phyloP scores from a whole-genome alignment of 208 protist species.

The Acanthamoeba healyi region DNA sequence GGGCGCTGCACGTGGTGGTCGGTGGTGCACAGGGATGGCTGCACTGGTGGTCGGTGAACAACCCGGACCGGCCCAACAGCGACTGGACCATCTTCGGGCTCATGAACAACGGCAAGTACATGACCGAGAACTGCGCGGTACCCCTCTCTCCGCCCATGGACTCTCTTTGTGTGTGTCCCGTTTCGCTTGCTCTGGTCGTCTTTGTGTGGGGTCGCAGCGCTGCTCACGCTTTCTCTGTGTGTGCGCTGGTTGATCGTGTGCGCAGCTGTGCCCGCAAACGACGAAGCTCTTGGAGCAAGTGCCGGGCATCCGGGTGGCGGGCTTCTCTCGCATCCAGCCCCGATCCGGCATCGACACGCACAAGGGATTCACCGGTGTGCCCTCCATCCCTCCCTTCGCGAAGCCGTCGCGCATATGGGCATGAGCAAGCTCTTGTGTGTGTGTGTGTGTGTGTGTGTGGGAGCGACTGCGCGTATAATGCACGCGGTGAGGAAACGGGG shows the following conservation, averaged over 20 bases:
- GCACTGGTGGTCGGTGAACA: conserved; percentile 75
- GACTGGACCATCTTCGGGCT: conserved; percentile 77
- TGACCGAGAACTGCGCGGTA: conserved; percentile 67
- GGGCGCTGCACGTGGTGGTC: background rate
- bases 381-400: background rate
- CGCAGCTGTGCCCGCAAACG: conserved; percentile 50
- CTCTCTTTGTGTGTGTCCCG: too few species aligned
- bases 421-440: background rate
- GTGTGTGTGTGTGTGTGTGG: background rate
- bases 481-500: too few species aligned
- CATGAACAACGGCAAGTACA: conserved; percentile 74
- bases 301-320: conserved; percentile 60
- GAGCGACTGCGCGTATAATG: too few species aligned
- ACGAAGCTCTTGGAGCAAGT: conserved; percentile 68
- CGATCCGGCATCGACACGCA: conserved; percentile 74
- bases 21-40: conserved; percentile 71
- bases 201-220: too few species aligned
- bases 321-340: conserved; percentile 68
- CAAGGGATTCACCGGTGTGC: conserved; percentile 67
- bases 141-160: background rate
- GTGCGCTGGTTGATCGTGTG: background rate
- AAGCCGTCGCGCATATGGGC: too few species aligned
- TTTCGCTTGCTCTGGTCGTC: background rate
- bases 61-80: conserved; percentile 57
- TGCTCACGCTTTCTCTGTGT: background rate